Conservation (phyloP, 768 basidiomycete genomes). For the Pleurotus sapidus region DNA sequence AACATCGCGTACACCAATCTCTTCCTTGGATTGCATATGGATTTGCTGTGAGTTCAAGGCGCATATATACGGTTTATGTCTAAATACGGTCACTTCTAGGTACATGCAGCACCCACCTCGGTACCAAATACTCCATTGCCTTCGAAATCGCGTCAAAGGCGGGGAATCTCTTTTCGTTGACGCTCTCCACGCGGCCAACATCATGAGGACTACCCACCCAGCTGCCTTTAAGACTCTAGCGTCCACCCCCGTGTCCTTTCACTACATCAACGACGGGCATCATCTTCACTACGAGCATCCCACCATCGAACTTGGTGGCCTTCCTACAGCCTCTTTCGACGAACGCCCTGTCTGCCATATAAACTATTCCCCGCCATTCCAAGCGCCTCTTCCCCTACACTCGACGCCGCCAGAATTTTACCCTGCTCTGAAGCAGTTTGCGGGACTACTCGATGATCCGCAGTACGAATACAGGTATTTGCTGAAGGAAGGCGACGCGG, state of each 20-base stretch:
- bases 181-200: conserved; percentile 59
- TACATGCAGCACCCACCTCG: conserved; percentile 91
- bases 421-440: conserved; percentile 60
- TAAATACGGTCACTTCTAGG: conserved; percentile 32
- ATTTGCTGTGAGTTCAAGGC: conserved; percentile 68
- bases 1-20: conserved; percentile 97
- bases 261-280: conserved; percentile 90
- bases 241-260: conserved; percentile 71
- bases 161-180: conserved; percentile 90
- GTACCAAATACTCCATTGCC: conserved; percentile 89
- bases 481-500: conserved; percentile 80
- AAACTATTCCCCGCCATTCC: conserved; percentile 96
- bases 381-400: conserved; percentile 63
- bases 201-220: conserved; percentile 44
- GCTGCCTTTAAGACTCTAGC: conserved; percentile 57
- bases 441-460: conserved; percentile 50
- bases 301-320: conserved; percentile 62
- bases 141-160: conserved; percentile 80
- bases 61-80: background rate
- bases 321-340: conserved; percentile 9
- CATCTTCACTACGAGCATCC: conserved; percentile 72
- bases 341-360: conserved; percentile 52
- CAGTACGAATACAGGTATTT: conserved; percentile 57
- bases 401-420: conserved; percentile 58
- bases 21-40: conserved; percentile 87